Evolutionary conservation across 2,329 filamentous ascomycete species (phyloP), one percentile per base, ranked within the genome.

Genomic region (Aphanoascus verrucosus): DNA sequence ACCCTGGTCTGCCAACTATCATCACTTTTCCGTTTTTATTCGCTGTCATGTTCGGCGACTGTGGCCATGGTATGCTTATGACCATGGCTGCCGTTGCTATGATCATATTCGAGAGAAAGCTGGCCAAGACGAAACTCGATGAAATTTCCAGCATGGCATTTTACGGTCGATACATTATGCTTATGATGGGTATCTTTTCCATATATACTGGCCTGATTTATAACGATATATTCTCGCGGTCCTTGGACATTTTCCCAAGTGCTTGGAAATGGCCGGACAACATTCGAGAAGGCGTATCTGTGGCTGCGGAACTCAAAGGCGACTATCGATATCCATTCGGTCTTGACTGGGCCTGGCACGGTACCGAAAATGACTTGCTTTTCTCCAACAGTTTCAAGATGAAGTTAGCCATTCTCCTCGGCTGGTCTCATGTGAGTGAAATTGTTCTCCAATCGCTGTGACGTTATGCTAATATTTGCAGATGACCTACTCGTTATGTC

Each of bases 301-400:
- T 95, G 49, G 75, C 74, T 15, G 88, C 84, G 40, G 72, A 77
- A 41, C 78, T 94, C 55, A 85, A 83, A 62, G 74, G 81, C 46
- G 79, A 79, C 55, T 90, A 96, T 72, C 85, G 89, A 49, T 98
- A 96, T 69, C 91, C 94, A 14, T 95, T 98, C 65, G 93, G 93
- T 61, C 74, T 98, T 56, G 93, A 98, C 67, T 95, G 85, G 83
- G 86, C 85, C 65, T 98, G 93, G 93, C 94, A 98, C 68, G 89
- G 86, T 56, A 86, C 89, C 11, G 91, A 97, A 64, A 98, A 98
- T 64, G 86, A 94, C 57, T 78, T 98, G 17, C 80, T 98, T 48
- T 98, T 98, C 74, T 86, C 82, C 69, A 98, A 98, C 84, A 94
- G 87, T 72, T 94, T 93, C 80, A 98, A 98, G 83, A 98, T 98